Percentiles rank a stretch among this genome's conserved stretches.
phyloP scores from a whole-genome alignment of 352 stramenopile species.

The Globisporangium abappressorium region DNA sequence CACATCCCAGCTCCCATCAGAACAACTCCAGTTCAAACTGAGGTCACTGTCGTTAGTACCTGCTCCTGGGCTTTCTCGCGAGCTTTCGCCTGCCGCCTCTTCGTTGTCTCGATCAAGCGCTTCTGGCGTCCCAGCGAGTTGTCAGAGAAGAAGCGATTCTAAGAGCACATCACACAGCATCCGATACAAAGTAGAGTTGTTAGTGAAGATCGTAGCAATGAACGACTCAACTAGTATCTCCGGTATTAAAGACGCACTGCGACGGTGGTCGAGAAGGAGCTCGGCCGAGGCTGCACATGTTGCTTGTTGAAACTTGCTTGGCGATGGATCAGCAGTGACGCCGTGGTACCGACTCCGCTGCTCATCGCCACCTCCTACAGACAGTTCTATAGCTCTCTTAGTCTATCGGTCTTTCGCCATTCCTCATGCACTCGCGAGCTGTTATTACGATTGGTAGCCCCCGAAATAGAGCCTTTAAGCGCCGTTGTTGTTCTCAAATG shows the following conservation, averaged over 20 bases:
- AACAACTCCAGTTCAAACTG: too few species aligned
- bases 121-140: constrained; percentile 61
- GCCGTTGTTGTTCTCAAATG: background rate
- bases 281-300: constrained; percentile 22
- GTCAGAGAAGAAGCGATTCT: constrained; percentile 76
- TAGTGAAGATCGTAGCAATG: background rate
- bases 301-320: constrained; percentile 33
- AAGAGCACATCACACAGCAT: background rate
- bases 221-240: background rate
- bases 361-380: constrained; percentile 19
- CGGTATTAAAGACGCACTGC: constrained; percentile 20
- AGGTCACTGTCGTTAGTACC: constrained; percentile 19
- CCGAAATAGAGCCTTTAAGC: constrained; percentile 5
- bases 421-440: background rate
- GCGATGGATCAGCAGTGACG: constrained; percentile 34
- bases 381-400: background rate
- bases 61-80: constrained; percentile 51
- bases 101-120: constrained; percentile 53
- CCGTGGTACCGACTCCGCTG: constrained; percentile 17
- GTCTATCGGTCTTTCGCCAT: background rate
- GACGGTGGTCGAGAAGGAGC: constrained; percentile 38
- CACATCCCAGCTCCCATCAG: background rate
- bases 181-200: background rate
- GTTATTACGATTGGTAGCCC: background rate
- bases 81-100: constrained; percentile 48